Conservation (phyloP, 306 rosid species). For the Rubus idaeus region DNA sequence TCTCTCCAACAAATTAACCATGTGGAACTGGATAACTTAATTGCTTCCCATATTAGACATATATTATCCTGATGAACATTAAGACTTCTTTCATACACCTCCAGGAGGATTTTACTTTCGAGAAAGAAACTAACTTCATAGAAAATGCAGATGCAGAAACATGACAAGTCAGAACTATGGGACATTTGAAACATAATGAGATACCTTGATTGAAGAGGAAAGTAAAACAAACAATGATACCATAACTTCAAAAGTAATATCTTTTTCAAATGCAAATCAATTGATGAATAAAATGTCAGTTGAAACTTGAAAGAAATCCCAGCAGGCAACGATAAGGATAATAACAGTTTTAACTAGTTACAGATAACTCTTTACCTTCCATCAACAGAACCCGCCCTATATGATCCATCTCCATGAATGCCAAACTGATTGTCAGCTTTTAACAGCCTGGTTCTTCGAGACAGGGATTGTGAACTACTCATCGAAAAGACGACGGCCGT, state of each 20-base stretch:
- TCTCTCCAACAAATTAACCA: neutral
- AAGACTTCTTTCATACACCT: neutral
- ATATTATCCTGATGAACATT: neutral
- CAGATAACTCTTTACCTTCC: conserved; percentile 62
- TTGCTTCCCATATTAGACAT: conserved; percentile 3
- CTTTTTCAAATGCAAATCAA: neutral
- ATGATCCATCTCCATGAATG: conserved; percentile 69
- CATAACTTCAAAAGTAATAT: neutral
- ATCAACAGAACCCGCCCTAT: conserved; percentile 66
- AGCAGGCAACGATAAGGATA: neutral
- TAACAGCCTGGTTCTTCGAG: conserved; percentile 88
- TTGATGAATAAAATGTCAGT: neutral
- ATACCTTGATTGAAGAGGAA: neutral
- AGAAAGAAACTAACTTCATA: neutral
- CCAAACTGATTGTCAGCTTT: conserved; percentile 76
- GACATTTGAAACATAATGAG: neutral
- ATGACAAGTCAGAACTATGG: neutral
- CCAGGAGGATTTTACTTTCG: neutral
- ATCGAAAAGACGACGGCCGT: conserved; percentile 65
- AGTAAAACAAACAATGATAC: neutral
- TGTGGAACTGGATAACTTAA: neutral
- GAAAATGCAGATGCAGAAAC: neutral
- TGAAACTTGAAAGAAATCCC: neutral
- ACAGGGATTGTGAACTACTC: conserved; percentile 71
- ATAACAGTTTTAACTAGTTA: conserved; percentile 20